Evolutionary conservation across 495 filamentous ascomycete genomes (phyloP), one percentile per base, ranked within the genome.

Genomic region (Astrocystis sublimbata): DNA sequence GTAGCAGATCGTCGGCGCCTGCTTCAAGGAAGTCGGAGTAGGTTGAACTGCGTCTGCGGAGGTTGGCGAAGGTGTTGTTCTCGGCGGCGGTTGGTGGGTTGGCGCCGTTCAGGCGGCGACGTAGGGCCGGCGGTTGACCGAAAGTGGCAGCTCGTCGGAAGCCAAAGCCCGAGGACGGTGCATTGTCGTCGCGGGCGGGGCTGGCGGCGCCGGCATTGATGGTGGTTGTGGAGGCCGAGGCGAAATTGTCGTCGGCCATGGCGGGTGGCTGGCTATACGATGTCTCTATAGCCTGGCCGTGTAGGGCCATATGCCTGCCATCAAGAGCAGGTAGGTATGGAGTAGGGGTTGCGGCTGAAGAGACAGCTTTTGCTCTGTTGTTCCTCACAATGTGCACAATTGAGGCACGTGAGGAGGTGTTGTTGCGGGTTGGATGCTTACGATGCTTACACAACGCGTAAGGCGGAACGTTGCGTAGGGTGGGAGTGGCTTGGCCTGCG

Each of bases 21-120:
- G 84, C 84, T 42, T 86, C 85, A 17, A 93, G 78, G 47, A 83
- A 85, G 55, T 91, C 88, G 1, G 91, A 93, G 50, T 93, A 84
- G 23, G 83, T 86, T 23, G 90, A 93, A 76, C 87, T 89, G 64
- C 90, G 85, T 54, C 90, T 83, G 40, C 83, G 80, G 47, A 68
- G 63, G 28, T 68, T 60, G 26, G 66, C 66, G 28, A 69, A 66
- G 42, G 64, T 52, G 31, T 71, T 61, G 42, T 62, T 65, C 23
- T 71, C 67, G 56, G 51, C 68, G 12, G 66, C 15, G 52, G 69
- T 60, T 19, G 60, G 59, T 28, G 49, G 51, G 15, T 49, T 3
- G 41, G 50, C 65, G 4, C 43, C 21, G 35, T 63, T 63, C 42
- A 64, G 33, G 36, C 65, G 67, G 21, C 62, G 69, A 31, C 67